Percentiles rank a stretch among this genome's conserved stretches.
phyloP scores from a whole-genome alignment of 768 basidiomycete species.

The Podaxis sp. region DNA sequence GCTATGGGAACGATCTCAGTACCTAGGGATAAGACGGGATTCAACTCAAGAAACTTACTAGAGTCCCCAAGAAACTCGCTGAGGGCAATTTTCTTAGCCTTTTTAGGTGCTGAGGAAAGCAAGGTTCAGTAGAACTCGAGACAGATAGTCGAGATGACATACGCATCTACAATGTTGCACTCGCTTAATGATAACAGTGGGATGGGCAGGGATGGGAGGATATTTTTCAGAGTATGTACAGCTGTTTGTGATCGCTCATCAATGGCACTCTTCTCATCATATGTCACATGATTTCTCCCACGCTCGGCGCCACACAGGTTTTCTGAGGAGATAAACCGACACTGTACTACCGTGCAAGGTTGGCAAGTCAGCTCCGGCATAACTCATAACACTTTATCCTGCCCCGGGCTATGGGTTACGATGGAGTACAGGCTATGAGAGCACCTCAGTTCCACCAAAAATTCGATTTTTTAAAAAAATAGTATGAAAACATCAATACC shows the following conservation, averaged over 20 bases:
- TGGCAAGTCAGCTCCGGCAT: no score
- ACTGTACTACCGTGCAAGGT: no score
- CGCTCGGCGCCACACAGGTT: background rate
- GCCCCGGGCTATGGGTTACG: no score
- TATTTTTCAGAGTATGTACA: conserved; percentile 2
- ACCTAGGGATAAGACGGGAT: conserved; percentile 15
- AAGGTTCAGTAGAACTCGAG: background rate
- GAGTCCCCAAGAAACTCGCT: conserved; percentile 89
- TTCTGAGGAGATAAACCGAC: no score
- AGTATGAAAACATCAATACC: no score
- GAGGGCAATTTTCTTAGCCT: conserved; percentile 89
- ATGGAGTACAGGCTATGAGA: no score
- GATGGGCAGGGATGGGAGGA: background rate
- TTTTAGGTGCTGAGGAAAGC: conserved; percentile 68
- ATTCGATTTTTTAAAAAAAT: no score
- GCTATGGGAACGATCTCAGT: conserved; percentile 37
- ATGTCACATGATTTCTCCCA: background rate
- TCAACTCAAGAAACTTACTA: conserved; percentile 43
- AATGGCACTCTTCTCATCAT: background rate
- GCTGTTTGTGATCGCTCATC: background rate
- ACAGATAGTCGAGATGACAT: background rate
- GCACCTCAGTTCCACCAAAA: no score
- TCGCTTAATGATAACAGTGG: background rate
- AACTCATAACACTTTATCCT: no score
- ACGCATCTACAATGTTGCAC: background rate